A percentile compares a stretch with the other conserved stretches of the same genome.
phyloP scores from a whole-genome alignment of 139 green algal genomes.

The Deuterostichococcus epilithicus region DNA sequence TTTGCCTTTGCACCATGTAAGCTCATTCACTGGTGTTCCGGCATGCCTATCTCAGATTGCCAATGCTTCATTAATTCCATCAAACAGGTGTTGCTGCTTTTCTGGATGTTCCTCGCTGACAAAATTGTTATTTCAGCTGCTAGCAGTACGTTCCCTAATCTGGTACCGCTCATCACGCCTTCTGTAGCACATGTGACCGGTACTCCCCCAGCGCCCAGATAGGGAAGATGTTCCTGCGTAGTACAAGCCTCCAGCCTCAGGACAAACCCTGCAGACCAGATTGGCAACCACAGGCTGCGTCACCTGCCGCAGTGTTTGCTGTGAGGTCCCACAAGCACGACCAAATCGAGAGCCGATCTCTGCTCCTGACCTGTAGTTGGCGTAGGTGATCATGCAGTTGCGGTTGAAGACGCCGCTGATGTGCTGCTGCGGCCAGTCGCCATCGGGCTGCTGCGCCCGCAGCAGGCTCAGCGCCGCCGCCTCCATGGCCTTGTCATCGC shows the following conservation, averaged over 20 bases:
- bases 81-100: no score
- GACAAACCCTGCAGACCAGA: no score
- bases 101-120: no score
- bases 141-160: no score
- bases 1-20: no score
- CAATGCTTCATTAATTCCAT: no score
- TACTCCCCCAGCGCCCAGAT: constrained; percentile 96
- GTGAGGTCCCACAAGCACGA: background rate
- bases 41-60: no score
- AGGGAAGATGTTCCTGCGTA: constrained; percentile 92
- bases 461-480: constrained; percentile 42
- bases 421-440: constrained; percentile 97
- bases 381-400: constrained; percentile 99
- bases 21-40: no score
- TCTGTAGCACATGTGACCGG: constrained; percentile 52
- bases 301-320: background rate
- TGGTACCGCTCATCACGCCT: no score
- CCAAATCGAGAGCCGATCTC: background rate
- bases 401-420: constrained; percentile 99
- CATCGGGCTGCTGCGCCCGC: constrained; percentile 43
- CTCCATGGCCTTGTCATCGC: constrained; percentile 56
- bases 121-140: no score
- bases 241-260: background rate
- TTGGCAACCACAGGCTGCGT: no score
- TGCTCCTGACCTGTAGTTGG: constrained; percentile 82